Base-by-base conservation (phyloP, 1,284 basidiomycete genomes). In the Xanthoconium separans region DNA sequence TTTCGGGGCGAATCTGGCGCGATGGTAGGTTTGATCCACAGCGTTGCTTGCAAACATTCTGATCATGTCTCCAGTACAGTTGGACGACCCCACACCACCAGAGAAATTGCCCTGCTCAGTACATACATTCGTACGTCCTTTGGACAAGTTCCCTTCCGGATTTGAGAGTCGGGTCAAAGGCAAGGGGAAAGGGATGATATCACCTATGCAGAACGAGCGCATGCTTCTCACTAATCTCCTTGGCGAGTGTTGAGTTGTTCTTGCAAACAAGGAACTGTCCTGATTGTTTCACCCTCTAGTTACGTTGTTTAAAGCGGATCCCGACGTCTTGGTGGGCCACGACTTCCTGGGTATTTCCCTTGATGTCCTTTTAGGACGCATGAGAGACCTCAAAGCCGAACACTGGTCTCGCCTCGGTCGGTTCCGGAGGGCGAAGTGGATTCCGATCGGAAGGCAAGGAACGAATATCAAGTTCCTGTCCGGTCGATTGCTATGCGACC, bases 391-490 rank as follows among this genome's bases (percentile, higher is more conserved):
- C 43, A 93, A 93, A 66, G 83, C 84, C 13, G 92, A 97, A 51
- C 91, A 98, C 66, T 98, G 93, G 93, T 95, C 93, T 18, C 84
- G 93, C 33, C 82, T 99, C 22, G 93, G 96, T 34, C 84, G 97
- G n/a, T 93, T 98, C 75, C 82, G 93, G 54, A 80, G 94, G 40
- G 84, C 86, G 18, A 89, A 81, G 61, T 93, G 88, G 87, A 92
- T 93, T 10, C 80, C 77, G 44, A 89, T 94, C 44, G 88, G 88
- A 34, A 87, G 83, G 66, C 89, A 96, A 60, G 94, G 93, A 1
- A 85, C 85, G 20, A 98, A 98, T 65, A 74, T 93, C 39, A 85
- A 82, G 58, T 88, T 98, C 64, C 69, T 98, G 44, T 87, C 85
- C 42, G 97, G 97, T 6, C 81, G 97, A 29, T 70, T 99, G 59